A percentile compares a stretch with the other conserved stretches of the same genome.
Conservation (phyloP, 345 rosid species). For the Alliaria petiolata region DNA sequence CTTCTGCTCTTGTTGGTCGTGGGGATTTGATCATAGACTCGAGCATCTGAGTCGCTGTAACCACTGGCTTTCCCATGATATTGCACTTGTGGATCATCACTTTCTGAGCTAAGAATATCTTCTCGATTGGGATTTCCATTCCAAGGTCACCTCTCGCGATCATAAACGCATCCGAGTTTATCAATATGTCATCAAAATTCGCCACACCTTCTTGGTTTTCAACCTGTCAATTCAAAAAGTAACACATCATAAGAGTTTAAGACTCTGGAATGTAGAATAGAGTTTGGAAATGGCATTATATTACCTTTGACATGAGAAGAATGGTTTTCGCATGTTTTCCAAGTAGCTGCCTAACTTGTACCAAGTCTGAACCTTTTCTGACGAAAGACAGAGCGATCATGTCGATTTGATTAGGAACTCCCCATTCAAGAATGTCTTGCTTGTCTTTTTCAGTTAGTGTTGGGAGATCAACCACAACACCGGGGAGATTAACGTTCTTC, state of each 20-base stretch:
- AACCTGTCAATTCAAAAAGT: constrained; percentile 43
- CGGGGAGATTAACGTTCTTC: constrained; percentile 97
- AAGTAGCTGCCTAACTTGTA: constrained; percentile 76
- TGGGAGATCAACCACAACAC: constrained; percentile 94
- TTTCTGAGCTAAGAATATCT: constrained; percentile 94
- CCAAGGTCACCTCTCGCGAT: constrained; percentile 98
- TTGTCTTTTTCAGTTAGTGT: constrained; percentile 95
- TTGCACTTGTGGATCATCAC: constrained; percentile 98
- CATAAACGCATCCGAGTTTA: constrained; percentile 93
- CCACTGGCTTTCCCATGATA: constrained; percentile 93
- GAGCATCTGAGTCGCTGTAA: constrained; percentile 85
- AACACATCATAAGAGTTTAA: background rate
- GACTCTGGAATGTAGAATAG: background rate
- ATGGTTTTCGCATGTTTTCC: constrained; percentile 75
- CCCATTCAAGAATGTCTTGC: constrained; percentile 92
- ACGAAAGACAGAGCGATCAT: constrained; percentile 98
- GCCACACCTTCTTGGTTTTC: constrained; percentile 99
- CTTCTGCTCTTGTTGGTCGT: constrained; percentile 96
- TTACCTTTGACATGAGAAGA: constrained; percentile 97
- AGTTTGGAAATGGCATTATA: background rate
- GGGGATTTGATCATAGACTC: constrained; percentile 99
- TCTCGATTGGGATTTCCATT: constrained; percentile 97
- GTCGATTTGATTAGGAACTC: constrained; percentile 85
- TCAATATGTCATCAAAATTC: constrained; percentile 85
- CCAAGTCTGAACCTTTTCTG: constrained; percentile 87